Evolutionary conservation across 768 basidiomycete species (phyloP).

Genomic region (Auricularia cornea): DNA sequence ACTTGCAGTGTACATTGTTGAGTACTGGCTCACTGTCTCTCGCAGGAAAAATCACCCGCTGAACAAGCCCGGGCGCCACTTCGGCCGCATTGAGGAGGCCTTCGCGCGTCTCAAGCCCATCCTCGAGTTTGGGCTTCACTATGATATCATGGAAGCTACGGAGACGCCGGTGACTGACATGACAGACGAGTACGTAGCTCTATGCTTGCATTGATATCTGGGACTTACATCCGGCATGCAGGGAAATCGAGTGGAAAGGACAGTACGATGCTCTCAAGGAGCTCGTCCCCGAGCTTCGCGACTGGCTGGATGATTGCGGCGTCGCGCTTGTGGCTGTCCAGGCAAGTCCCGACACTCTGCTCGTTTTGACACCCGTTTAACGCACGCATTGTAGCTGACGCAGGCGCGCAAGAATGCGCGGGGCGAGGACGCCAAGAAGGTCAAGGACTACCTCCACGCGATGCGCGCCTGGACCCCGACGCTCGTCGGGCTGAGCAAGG

Average conservation of each 20-base stretch:
- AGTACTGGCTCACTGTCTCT: too few species aligned
- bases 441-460: not conserved
- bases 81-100: not conserved
- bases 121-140: not conserved
- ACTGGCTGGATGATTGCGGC: too few species aligned
- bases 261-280: too few species aligned
- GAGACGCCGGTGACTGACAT: not conserved
- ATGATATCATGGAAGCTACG: not conserved
- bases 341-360: not conserved
- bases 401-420: not conserved
- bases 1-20: too few species aligned
- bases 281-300: too few species aligned
- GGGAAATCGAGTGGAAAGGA: too few species aligned
- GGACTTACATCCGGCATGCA: too few species aligned
- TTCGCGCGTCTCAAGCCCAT: not conserved
- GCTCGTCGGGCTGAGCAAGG: not conserved
- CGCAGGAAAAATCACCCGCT: not conserved
- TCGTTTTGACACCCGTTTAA: not conserved
- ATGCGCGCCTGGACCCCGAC: not conserved
- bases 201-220: too few species aligned
- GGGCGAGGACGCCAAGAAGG: slow-evolving; percentile 1
- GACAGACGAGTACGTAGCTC: not conserved
- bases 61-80: not conserved
- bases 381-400: not conserved
- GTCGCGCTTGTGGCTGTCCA: too few species aligned